A percentile compares a stretch with the other conserved stretches of the same genome.
These are phyloP conservation scores for Blastomyces silverae DNA, from an alignment of 2,329 filamentous ascomycete species.

Conservation along the genomic window DNA sequence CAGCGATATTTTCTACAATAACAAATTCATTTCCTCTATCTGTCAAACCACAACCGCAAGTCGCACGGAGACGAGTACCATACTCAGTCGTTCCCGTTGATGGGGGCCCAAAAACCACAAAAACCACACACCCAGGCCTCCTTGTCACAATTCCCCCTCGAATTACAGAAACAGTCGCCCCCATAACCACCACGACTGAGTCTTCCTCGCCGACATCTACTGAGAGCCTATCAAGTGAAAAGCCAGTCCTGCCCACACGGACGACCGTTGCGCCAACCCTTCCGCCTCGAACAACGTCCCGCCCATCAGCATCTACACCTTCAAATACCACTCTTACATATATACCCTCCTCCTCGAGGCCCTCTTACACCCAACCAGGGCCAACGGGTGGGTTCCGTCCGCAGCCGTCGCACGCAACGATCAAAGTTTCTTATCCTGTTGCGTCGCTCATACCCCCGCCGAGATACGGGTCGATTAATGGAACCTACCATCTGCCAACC, in stretches of 20 bases:
- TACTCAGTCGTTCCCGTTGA: slow-evolving; percentile 24
- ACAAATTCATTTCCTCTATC: slow-evolving; percentile 7
- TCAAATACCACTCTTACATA: neutral
- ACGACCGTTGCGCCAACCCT: slow-evolving; percentile 9
- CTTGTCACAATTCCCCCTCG: slow-evolving; percentile 19
- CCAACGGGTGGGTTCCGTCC: neutral
- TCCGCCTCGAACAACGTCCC: neutral
- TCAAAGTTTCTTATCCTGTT: neutral
- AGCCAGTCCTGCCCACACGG: neutral
- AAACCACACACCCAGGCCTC: slow-evolving; percentile 11
- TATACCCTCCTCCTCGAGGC: neutral
- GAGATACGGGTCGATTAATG: neutral
- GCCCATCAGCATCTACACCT: neutral
- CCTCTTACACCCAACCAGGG: neutral
- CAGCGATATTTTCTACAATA: slow-evolving; percentile 15
- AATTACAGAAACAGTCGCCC: slow-evolving; percentile 18
- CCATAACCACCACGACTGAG: slow-evolving; percentile 15
- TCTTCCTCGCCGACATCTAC: slow-evolving; percentile 12
- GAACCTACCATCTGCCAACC: slow-evolving; percentile 3
- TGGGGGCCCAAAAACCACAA: slow-evolving; percentile 17
- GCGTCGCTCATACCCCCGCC: neutral
- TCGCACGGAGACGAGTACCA: slow-evolving; percentile 16
- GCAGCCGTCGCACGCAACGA: neutral
- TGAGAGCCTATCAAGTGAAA: neutral
- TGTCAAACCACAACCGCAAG: neutral